A percentile compares a stretch with the other conserved stretches of the same genome.
These are phyloP conservation scores for Malassezia cuniculi DNA, from an alignment of 1,284 basidiomycete species.

Conservation along the genomic window DNA sequence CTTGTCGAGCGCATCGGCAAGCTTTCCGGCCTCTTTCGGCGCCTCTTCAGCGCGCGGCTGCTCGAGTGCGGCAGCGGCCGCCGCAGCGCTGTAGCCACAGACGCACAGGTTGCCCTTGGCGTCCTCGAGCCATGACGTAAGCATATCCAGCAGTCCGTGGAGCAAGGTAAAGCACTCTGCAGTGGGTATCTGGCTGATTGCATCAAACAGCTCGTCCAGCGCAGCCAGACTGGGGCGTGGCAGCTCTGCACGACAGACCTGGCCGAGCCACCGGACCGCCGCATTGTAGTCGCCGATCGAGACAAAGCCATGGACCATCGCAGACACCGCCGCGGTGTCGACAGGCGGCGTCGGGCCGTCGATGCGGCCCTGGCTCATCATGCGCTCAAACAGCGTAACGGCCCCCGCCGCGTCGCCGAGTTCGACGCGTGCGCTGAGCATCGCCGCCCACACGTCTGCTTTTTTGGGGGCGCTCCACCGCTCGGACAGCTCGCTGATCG, in stretches of 20 bases:
- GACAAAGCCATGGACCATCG: constrained; percentile 50
- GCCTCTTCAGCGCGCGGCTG: background rate
- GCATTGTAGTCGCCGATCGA: constrained; percentile 17
- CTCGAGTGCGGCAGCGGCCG: background rate
- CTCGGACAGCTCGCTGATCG: constrained; percentile 43
- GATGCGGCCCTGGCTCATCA: constrained; percentile 49
- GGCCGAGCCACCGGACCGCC: constrained; percentile 27
- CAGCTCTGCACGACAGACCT: constrained; percentile 12
- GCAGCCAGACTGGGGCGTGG: constrained; percentile 1
- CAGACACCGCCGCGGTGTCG: constrained; percentile 52
- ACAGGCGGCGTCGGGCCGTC: constrained; percentile 49
- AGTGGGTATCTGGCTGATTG: background rate
- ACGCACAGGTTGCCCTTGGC: too few relatives aligned
- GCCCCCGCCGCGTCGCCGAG: constrained; percentile 56
- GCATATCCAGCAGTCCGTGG: background rate
- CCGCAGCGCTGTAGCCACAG: too few relatives aligned
- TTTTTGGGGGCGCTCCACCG: constrained; percentile 15
- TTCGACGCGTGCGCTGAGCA: constrained; percentile 64
- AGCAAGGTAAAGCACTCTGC: constrained; percentile 1
- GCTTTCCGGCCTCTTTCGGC: too few relatives aligned
- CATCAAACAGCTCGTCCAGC: constrained; percentile 5
- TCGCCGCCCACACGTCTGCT: constrained; percentile 57
- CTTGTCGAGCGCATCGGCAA: background rate
- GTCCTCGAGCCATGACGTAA: background rate
- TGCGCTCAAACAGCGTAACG: constrained; percentile 58